phyloP scores from a whole-genome alignment of 2,329 filamentous ascomycete species.

The Trichoderma sp. region DNA sequence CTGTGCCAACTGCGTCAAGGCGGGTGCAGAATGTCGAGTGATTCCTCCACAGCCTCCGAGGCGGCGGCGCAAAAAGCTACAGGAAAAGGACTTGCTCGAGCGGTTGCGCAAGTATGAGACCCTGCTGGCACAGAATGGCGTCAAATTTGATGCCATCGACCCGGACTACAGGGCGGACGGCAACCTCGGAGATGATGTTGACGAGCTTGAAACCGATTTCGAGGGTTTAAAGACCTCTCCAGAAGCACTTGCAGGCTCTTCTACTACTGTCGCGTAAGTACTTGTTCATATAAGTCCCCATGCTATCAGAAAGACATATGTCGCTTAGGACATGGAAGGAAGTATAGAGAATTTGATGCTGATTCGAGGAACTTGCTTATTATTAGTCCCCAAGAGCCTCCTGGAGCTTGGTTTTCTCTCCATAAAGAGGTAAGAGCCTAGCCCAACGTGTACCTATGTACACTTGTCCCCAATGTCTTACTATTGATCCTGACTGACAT shows the following conservation, averaged over 20 bases:
- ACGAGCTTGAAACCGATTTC: slow-evolving; percentile 56
- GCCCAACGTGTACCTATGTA: background rate
- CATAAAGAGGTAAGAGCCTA: slow-evolving; percentile 46
- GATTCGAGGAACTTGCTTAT: background rate
- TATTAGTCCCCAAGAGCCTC: slow-evolving; percentile 15
- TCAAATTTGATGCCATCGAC: slow-evolving; percentile 66
- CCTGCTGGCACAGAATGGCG: slow-evolving; percentile 62
- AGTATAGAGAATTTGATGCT: background rate
- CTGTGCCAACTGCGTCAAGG: slow-evolving; percentile 66
- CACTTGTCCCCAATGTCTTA: background rate
- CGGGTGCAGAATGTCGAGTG: slow-evolving; percentile 59
- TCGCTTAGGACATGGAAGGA: background rate
- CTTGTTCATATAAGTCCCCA: background rate
- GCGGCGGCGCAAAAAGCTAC: slow-evolving; percentile 59
- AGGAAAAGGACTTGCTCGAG: slow-evolving; percentile 67
- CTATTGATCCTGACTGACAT: slow-evolving; percentile 1
- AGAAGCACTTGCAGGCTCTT: slow-evolving; percentile 37
- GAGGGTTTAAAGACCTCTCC: slow-evolving; percentile 53
- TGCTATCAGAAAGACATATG: background rate
- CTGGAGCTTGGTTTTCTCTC: slow-evolving; percentile 45
- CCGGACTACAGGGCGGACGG: slow-evolving; percentile 38
- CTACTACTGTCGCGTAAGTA: background rate
- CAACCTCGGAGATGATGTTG: slow-evolving; percentile 47
- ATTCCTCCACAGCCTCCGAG: slow-evolving; percentile 56
- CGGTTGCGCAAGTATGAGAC: slow-evolving; percentile 67